Evolutionary conservation across 495 filamentous ascomycete genomes (phyloP).

Genomic region (Platismatia glauca): DNA sequence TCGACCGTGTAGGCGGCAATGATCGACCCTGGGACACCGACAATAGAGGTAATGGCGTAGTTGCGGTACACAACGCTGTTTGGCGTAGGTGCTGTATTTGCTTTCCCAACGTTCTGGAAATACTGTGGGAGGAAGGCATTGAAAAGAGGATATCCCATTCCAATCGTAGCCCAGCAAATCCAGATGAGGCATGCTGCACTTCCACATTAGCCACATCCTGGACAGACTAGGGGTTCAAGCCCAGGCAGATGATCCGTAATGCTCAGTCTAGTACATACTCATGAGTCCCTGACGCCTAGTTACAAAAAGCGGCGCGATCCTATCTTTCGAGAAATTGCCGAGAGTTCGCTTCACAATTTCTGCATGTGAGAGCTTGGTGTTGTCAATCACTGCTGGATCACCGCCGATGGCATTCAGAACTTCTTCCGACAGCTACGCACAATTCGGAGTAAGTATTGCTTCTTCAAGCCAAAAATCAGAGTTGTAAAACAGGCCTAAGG

Average conservation of each 20-base stretch:
- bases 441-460: too few relatives aligned
- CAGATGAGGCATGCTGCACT: slow-evolving; percentile 38
- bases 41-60: slow-evolving; percentile 50
- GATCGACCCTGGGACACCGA: slow-evolving; percentile 48
- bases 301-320: slow-evolving; percentile 45
- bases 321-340: slow-evolving; percentile 48
- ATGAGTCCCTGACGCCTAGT: slow-evolving; percentile 32
- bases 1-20: slow-evolving; percentile 49
- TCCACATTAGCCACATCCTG: slow-evolving; percentile 3
- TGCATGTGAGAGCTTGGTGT: slow-evolving; percentile 31
- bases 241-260: not conserved
- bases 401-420: slow-evolving; percentile 48
- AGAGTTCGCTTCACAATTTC: slow-evolving; percentile 44
- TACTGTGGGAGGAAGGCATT: slow-evolving; percentile 54
- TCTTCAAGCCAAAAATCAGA: too few relatives aligned
- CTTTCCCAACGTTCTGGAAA: slow-evolving; percentile 35
- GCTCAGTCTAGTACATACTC: slow-evolving; percentile 1
- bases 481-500: too few relatives aligned
- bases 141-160: slow-evolving; percentile 51
- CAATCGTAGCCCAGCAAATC: slow-evolving; percentile 50
- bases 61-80: slow-evolving; percentile 49
- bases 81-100: slow-evolving; percentile 26
- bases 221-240: not conserved
- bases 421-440: slow-evolving; percentile 43
- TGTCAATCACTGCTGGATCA: slow-evolving; percentile 29